Evolutionary conservation across 106 monocot genomes (phyloP).

Genomic region (Phalaenopsis aphrodite): DNA sequence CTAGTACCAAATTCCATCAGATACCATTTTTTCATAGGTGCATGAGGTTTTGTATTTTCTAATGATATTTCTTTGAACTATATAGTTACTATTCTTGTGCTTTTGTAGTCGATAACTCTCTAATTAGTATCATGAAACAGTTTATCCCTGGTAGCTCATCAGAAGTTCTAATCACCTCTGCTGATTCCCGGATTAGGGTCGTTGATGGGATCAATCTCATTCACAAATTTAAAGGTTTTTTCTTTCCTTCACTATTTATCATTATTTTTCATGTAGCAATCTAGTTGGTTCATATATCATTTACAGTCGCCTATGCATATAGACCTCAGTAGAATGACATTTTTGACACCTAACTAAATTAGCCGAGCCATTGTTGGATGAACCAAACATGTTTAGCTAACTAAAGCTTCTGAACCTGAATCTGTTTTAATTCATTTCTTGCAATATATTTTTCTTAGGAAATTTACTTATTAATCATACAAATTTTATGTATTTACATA

Average conservation of each 20-base stretch:
- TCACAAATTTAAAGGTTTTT: constrained; percentile 83
- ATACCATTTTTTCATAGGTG: too few species aligned
- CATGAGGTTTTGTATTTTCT: too few species aligned
- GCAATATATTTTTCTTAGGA: too few species aligned
- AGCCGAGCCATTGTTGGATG: not conserved
- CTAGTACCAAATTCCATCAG: too few species aligned
- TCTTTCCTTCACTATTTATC: not conserved
- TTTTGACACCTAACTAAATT: not conserved
- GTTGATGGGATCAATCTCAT: constrained; percentile 71
- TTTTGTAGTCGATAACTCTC: too few species aligned
- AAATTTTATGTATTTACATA: too few species aligned
- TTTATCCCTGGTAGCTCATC: constrained; percentile 78
- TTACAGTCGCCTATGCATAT: not conserved
- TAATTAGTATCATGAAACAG: constrained; percentile 28
- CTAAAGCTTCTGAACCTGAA: not conserved
- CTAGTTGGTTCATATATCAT: not conserved
- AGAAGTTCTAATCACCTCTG: constrained; percentile 84
- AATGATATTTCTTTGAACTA: too few species aligned
- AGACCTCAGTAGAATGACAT: not conserved
- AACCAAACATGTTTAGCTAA: not conserved
- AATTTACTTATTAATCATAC: too few species aligned
- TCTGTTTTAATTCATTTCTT: not conserved
- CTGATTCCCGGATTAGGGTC: constrained; percentile 88
- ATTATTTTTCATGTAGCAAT: not conserved
- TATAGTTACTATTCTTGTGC: too few species aligned